A percentile compares a stretch with the other conserved stretches of the same genome.
These are phyloP conservation scores for Epichloe uncinata DNA, from an alignment of 2,329 filamentous ascomycete species.

Conservation along the genomic window DNA sequence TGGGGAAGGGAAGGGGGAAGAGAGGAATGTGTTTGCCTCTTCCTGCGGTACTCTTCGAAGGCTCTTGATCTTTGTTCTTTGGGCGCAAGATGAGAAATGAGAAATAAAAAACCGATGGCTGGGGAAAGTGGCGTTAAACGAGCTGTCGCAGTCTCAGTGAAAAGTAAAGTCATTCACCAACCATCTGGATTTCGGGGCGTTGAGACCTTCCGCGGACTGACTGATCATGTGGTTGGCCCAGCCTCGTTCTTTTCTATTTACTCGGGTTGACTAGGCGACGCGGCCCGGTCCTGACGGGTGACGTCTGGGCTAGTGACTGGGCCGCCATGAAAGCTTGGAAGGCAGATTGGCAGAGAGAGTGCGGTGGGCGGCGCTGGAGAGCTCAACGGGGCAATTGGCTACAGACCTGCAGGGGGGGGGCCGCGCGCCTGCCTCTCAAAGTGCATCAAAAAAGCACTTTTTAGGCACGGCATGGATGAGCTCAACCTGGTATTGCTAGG, in stretches of 20 bases:
- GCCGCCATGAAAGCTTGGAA: too few relatives aligned
- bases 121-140: not conserved
- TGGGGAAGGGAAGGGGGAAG: not conserved
- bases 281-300: not conserved
- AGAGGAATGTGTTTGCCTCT: too few relatives aligned
- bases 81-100: not conserved
- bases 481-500: too few relatives aligned
- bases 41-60: not conserved
- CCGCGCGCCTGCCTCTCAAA: not conserved
- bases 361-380: not conserved
- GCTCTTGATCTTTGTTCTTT: not conserved
- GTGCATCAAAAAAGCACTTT: too few relatives aligned
- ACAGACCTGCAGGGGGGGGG: too few relatives aligned
- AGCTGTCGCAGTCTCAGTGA: not conserved
- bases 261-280: conserved; percentile 16
- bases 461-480: too few relatives aligned
- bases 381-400: not conserved
- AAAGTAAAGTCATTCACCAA: not conserved
- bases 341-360: too few relatives aligned
- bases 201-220: conserved; percentile 1
- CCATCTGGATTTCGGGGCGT: conserved; percentile 7
- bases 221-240: conserved; percentile 15
- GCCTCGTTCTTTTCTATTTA: conserved; percentile 20
- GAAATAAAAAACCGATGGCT: not conserved
- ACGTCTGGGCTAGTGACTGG: too few relatives aligned